Evolutionary conservation across 2,329 filamentous ascomycete species (phyloP).

Genomic region (Pseudovirgaria hyperparasitica): DNA sequence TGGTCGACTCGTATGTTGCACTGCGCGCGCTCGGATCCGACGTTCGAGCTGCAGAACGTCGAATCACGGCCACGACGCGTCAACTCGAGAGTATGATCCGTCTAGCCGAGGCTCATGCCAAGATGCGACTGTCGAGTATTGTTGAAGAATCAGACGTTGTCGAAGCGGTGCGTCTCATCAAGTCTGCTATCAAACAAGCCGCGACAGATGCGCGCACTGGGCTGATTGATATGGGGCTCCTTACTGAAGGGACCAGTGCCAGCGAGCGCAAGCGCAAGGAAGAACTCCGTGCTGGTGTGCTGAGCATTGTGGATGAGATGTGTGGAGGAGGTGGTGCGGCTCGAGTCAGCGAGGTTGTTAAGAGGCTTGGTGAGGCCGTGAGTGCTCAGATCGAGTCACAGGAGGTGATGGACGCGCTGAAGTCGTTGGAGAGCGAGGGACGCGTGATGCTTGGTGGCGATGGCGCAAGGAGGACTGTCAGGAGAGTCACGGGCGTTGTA

Average conservation of each 20-base stretch:
- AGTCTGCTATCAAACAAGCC: conserved; percentile 86
- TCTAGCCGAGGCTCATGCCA: conserved; percentile 87
- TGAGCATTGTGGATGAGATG: conserved; percentile 69
- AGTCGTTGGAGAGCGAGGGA: conserved; percentile 73
- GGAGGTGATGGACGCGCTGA: conserved; percentile 75
- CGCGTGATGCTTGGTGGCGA: conserved; percentile 70
- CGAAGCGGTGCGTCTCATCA: conserved; percentile 87
- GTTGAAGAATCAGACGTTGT: conserved; percentile 75
- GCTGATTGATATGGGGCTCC: conserved; percentile 88
- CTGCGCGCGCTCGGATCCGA: conserved; percentile 79
- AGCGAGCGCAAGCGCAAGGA: conserved; percentile 72
- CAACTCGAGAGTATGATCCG: conserved; percentile 99
- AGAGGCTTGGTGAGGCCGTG: conserved; percentile 49
- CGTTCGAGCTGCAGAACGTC: conserved; percentile 71
- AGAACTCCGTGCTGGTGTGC: conserved; percentile 70
- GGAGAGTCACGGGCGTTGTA: conserved; percentile 52
- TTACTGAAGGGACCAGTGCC: conserved; percentile 87
- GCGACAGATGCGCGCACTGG: conserved; percentile 88
- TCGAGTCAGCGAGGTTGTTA: conserved; percentile 66
- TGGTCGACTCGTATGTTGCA: conserved; percentile 78
- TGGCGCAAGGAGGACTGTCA: conserved; percentile 67
- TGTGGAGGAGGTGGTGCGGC: conserved; percentile 45
- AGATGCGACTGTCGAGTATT: conserved; percentile 73
- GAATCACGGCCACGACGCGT: conserved; percentile 93
- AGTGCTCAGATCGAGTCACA: conserved; percentile 55